A percentile compares a stretch with the other conserved stretches of the same genome.
These are phyloP conservation scores for Tylopilus felleus DNA, from an alignment of 768 basidiomycete species.

Conservation along the genomic window DNA sequence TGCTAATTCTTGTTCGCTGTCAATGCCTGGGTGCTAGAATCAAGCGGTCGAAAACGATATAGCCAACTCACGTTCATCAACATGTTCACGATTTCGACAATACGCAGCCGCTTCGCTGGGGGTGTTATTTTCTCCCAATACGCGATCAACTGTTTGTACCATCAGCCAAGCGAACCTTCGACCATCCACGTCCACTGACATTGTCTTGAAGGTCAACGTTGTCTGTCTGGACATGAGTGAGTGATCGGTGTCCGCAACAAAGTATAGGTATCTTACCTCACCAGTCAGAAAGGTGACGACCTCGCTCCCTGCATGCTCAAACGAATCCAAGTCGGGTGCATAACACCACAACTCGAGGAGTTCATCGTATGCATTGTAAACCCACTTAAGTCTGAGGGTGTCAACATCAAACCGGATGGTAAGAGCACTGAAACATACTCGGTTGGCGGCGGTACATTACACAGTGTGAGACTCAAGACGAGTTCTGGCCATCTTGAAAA, in stretches of 20 bases:
- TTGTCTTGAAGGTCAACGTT: slow-evolving; percentile 62
- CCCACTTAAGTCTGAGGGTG: slow-evolving; percentile 49
- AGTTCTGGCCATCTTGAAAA: slow-evolving; percentile 64
- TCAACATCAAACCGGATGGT: not conserved
- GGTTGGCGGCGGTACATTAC: slow-evolving; percentile 62
- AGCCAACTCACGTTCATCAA: slow-evolving; percentile 53
- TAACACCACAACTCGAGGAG: slow-evolving; percentile 60
- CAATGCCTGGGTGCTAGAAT: not conserved
- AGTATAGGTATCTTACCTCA: slow-evolving; percentile 40
- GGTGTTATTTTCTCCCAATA: slow-evolving; percentile 60
- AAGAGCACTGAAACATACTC: slow-evolving; percentile 46
- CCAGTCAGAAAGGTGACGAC: slow-evolving; percentile 53
- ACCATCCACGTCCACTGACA: slow-evolving; percentile 36
- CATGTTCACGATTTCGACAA: slow-evolving; percentile 52
- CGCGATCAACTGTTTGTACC: slow-evolving; percentile 50
- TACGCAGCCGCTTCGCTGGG: slow-evolving; percentile 49
- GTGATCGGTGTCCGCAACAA: not conserved
- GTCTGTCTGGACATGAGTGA: slow-evolving; percentile 12
- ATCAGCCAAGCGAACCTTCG: slow-evolving; percentile 8
- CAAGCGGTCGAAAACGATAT: not conserved
- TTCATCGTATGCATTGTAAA: slow-evolving; percentile 62
- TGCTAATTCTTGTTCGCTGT: slow-evolving; percentile 54
- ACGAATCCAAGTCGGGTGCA: slow-evolving; percentile 61
- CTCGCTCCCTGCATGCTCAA: slow-evolving; percentile 65
- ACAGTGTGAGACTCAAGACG: slow-evolving; percentile 63